Evolutionary conservation across 2,329 filamentous ascomycete genomes (phyloP), one percentile per base, ranked within the genome.

Genomic region (Triangularia verruculosa): DNA sequence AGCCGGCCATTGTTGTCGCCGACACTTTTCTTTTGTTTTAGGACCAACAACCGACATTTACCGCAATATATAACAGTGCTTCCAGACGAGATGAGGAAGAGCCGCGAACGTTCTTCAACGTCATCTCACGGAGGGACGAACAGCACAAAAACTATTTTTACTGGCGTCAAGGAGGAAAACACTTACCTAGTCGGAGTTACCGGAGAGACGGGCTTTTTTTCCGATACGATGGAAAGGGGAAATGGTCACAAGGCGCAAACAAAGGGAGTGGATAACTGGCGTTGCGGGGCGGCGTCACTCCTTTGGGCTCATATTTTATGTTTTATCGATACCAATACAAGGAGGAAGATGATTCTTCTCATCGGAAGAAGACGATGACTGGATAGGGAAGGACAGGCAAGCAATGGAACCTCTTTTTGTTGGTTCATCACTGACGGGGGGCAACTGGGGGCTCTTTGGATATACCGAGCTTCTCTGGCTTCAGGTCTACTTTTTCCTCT

Each of bases 271-370:
- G 61, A 61, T 64, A 61, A 55, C 47, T 51, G 66, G 67, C 65
- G 67, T 68, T 64, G 62, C 62, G 43, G 62, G 62, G 27, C 62
- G 62, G 62, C 62, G 62, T 61, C 34, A 20, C 20, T 61, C 43
- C n/a, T 57, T 32, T 28, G 27, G 27, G 20, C 43, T 39, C 7
- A 22, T 58, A 24, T 52, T 51, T 59, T 59, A 15, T 43, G 24
- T 27, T 55, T 32, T 30, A 25, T 57, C 28, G 54, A 28, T 32
- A 57, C 54, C 54, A 57, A 28, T 17, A 27, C 52, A 20, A 47
- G 39, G n/a, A 54, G 11, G 17, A 15, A 12, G n/a, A 51, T 11
- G 12, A 15, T 47, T 47, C 39, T 51, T 51, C 43, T 51, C n/a
- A n/a, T 51, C 30, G 9, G 13, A 11, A 15, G 34, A 39, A 39